Evolutionary conservation across 2,329 filamentous ascomycete species (phyloP).

Genomic region (Fusarium denticulatum): DNA sequence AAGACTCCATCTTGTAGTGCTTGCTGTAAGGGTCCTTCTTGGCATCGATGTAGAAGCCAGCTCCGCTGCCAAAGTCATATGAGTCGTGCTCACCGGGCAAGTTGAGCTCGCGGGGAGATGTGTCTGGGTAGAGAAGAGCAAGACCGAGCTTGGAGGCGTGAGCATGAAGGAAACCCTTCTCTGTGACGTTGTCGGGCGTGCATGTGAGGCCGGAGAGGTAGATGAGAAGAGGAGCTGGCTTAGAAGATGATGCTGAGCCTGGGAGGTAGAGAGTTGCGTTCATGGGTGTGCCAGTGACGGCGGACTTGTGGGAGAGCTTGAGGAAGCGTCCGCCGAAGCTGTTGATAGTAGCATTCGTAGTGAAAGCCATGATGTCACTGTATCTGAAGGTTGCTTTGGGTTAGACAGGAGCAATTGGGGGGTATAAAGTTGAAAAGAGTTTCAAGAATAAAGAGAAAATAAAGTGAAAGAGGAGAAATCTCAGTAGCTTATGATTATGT

Average conservation of each 20-base stretch:
- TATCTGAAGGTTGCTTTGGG: not conserved
- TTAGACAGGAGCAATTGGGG: conserved; percentile 1
- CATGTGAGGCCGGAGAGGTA: conserved; percentile 96
- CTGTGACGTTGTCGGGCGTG: conserved; percentile 85
- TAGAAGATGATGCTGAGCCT: conserved; percentile 66
- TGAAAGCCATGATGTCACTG: conserved; percentile 77
- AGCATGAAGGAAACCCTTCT: conserved; percentile 92
- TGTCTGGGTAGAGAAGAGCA: conserved; percentile 95
- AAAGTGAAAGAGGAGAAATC: conserved; percentile 1
- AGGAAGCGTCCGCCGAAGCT: conserved; percentile 94
- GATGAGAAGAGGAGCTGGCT: conserved; percentile 81
- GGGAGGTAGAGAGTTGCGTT: conserved; percentile 92
- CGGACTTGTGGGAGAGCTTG: conserved; percentile 88
- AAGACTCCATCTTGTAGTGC: conserved; percentile 94
- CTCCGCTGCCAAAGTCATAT: conserved; percentile 92
- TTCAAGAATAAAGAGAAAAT: not conserved
- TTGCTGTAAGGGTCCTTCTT: conserved; percentile 76
- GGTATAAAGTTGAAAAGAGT: not conserved
- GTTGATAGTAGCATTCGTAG: conserved; percentile 87
- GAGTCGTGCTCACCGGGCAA: conserved; percentile 86
- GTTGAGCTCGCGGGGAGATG: conserved; percentile 84
- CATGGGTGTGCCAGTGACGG: conserved; percentile 87
- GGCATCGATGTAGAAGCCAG: conserved; percentile 95
- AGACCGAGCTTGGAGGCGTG: conserved; percentile 82
- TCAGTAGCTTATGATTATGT: conserved; percentile 3